Evolutionary conservation across 2,329 filamentous ascomycete species (phyloP), one percentile per base, ranked within the genome.

Genomic region (Biscogniauxia sp.): DNA sequence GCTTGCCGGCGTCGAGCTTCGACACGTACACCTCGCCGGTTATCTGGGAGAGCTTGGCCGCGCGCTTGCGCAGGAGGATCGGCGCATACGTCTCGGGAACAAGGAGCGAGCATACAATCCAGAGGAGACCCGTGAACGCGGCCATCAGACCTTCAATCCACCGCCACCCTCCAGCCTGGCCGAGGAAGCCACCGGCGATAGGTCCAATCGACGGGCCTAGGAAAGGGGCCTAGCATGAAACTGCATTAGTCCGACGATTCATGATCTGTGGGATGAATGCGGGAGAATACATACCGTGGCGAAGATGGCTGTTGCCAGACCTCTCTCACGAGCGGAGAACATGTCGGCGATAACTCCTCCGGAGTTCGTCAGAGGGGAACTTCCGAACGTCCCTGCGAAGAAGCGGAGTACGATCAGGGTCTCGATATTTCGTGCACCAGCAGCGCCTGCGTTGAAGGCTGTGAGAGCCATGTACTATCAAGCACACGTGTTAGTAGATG

Each of bases 71-170:
- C 19, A 87, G 78, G 26, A 87, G 75, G 37, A 85, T 79, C 0
- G 86, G 85, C 0, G 83, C 78, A 71, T 88, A 88, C 0, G 85
- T 88, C 73, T 88, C 85, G 3, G 84, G 85, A 3, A 88, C 79
- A 53, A 80, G 65, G 19, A 85, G 64, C 0, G 79, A 69, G 59
- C 81, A 80, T 20, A 79, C 56, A 55, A 88, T 80, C 81, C 84
- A 87, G 55, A 89, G 79, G 11, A 80, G 74, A 9, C 85, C 86
- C 2, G 84, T 87, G 71, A 90, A 88, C 61, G 84, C 83, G 54
- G 84, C 82, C 75, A 89, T 82, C 8, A 90, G 75, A 1, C 87
- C 87, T 74, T 87, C 82, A 20, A 91, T 83, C 89, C 88, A 91
- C 68, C 86, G 79, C 89, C 89, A 91, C 17, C 87, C 88, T 15